Evolutionary conservation across 768 basidiomycete species (phyloP).

Genomic region (Rhodocollybia butyracea): DNA sequence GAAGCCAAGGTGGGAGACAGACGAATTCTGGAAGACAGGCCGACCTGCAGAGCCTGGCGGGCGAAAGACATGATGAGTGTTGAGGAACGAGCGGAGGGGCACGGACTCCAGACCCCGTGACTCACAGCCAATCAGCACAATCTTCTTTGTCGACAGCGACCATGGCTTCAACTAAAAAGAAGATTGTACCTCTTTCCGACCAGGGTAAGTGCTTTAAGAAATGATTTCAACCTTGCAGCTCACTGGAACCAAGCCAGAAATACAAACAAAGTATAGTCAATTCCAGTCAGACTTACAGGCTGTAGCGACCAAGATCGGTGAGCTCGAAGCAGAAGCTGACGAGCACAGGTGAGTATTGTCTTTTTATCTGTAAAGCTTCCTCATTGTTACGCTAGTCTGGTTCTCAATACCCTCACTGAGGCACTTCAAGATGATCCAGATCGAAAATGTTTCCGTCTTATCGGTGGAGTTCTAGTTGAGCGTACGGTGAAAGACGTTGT

Average conservation of each 20-base stretch:
- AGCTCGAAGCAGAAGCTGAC: slow-evolving; percentile 93
- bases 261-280: slow-evolving; percentile 77
- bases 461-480: slow-evolving; percentile 95
- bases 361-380: neutral
- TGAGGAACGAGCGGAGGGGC: slow-evolving; percentile 22
- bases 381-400: slow-evolving; percentile 54
- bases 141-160: slow-evolving; percentile 10
- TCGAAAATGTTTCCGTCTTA: slow-evolving; percentile 94
- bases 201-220: slow-evolving; percentile 54
- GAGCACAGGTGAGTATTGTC: slow-evolving; percentile 75
- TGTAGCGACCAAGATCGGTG: slow-evolving; percentile 92
- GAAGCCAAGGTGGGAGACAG: slow-evolving; percentile 21
- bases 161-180: slow-evolving; percentile 57
- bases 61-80: slow-evolving; percentile 55
- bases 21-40: neutral
- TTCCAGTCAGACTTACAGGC: slow-evolving; percentile 87
- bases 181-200: slow-evolving; percentile 55
- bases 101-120: slow-evolving; percentile 20
- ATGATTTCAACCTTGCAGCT: slow-evolving; percentile 17
- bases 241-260: slow-evolving; percentile 64
- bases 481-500: slow-evolving; percentile 94
- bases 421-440: slow-evolving; percentile 78
- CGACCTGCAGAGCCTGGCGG: slow-evolving; percentile 24
- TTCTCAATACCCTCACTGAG: slow-evolving; percentile 84
- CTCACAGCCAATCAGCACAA: slow-evolving; percentile 22